Base-by-base conservation (phyloP, 2,329 filamentous ascomycete genomes). In the Colletotrichum zoysiae region DNA sequence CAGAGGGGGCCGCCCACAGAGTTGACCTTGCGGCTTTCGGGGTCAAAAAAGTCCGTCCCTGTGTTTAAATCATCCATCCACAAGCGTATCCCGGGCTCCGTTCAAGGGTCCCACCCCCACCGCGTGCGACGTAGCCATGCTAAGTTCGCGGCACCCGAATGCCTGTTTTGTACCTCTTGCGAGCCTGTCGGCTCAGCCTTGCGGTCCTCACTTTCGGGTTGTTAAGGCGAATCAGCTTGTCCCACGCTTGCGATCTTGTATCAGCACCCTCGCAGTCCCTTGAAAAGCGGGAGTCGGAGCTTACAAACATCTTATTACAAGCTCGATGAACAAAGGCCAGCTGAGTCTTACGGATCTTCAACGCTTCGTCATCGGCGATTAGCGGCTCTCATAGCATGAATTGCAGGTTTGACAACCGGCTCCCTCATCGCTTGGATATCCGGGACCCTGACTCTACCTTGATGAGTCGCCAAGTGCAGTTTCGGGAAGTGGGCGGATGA, bases 21-120 rank as follows among this genome's bases (percentile, higher is more conserved):
- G 46, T 50, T 26, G 46, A 50, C 3, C 26, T 26, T 16, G 18
- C 42, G 16, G 6, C 40, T 16, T 42, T 20, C 42, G 42, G 42
- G 8, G 6, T 51, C 5, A 18, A 35, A 11, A 11, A 35, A 6
- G 58, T 30, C 50, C 26, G 7, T 30, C 50, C 5, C 26, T 16
- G 50, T 53, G 50, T 26, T 33, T 33, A 3, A 33, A 53, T 33
- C 26, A 30, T 30, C 30, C 30, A 30, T 30, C 30, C 50, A 53
- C 26, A 33, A 53, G 26, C 26, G 26, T 40, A 18, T 20, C 16
- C 57, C 7, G 12, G 8, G 26, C 2, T 42, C 63, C 42, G n/a
- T 59, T n/a, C 7, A 50, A 26, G 42, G 63, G 63, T n/a, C 55
- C 11, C 38, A 42, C 53, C 42, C 53, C 42, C 14, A 42, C 40